These are phyloP conservation scores for Taxawa tesnikishii DNA, from an alignment of 2,329 filamentous ascomycete species.

Conservation along the genomic window DNA sequence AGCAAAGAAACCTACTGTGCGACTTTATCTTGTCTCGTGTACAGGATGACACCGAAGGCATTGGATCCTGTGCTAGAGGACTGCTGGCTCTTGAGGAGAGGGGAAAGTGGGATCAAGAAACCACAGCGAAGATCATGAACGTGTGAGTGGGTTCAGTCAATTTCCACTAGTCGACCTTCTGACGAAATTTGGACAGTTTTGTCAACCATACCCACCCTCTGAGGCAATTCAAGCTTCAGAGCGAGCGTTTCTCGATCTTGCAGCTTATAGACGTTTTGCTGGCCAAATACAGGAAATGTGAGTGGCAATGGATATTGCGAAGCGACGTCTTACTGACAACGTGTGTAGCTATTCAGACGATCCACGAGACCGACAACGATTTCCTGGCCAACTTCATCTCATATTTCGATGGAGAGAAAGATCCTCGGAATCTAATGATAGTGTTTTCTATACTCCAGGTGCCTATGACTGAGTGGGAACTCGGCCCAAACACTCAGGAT, in stretches of 20 bases:
- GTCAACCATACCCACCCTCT: conserved; percentile 43
- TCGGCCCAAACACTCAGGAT: conserved; percentile 45
- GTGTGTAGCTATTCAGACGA: conserved; percentile 38
- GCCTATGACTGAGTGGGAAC: conserved; percentile 56
- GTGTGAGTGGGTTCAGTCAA: conserved; percentile 28
- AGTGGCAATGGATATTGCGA: too few species aligned
- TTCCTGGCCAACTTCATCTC: conserved; percentile 51
- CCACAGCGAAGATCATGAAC: conserved; percentile 40
- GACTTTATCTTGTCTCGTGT: conserved; percentile 54
- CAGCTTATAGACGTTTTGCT: conserved; percentile 50
- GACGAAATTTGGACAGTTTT: conserved; percentile 20
- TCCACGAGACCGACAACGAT: conserved; percentile 40
- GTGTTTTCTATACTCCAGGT: conserved; percentile 56
- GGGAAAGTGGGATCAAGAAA: conserved; percentile 47
- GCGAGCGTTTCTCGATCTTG: conserved; percentile 47
- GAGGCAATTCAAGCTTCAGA: conserved; percentile 49
- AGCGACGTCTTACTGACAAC: too few species aligned
- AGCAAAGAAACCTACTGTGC: conserved; percentile 48
- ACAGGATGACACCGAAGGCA: conserved; percentile 39
- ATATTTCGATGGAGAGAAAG: conserved; percentile 56
- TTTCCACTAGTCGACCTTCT: conserved; percentile 22
- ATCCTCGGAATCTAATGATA: conserved; percentile 58
- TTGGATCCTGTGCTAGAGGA: conserved; percentile 46
- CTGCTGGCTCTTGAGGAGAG: conserved; percentile 46
- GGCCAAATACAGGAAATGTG: conserved; percentile 47